These are phyloP conservation scores for Hypholoma sublateritium DNA, from an alignment of 768 basidiomycete species.

Conservation along the genomic window DNA sequence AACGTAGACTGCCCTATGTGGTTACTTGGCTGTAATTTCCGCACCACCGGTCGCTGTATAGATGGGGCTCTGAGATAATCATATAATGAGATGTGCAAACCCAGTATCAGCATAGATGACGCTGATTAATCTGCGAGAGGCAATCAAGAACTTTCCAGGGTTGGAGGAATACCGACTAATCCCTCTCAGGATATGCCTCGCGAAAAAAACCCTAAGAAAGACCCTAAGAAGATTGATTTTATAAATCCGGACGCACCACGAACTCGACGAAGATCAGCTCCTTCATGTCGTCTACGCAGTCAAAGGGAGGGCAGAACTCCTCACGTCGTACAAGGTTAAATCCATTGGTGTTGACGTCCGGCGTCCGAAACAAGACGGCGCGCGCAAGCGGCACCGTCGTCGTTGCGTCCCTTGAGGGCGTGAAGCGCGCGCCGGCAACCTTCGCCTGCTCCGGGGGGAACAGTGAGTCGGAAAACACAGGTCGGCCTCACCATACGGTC, in stretches of 20 bases:
- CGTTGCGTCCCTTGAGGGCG: slow-evolving; percentile 15
- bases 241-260: slow-evolving; percentile 69
- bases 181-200: no score
- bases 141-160: no score
- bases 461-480: slow-evolving; percentile 58
- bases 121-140: no score
- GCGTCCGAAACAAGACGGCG: slow-evolving; percentile 57
- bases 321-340: slow-evolving; percentile 94
- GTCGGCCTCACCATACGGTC: slow-evolving; percentile 70
- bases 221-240: no score
- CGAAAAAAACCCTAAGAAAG: no score
- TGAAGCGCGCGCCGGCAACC: slow-evolving; percentile 12
- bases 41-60: no score
- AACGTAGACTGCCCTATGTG: no score
- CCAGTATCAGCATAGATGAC: no score
- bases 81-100: no score
- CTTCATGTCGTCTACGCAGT: slow-evolving; percentile 73
- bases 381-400: slow-evolving; percentile 22
- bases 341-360: slow-evolving; percentile 82
- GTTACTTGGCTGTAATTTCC: no score
- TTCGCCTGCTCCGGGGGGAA: slow-evolving; percentile 22
- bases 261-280: slow-evolving; percentile 88
- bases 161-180: no score
- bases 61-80: no score
- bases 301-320: slow-evolving; percentile 66